Conservation (phyloP, 2,329 filamentous ascomycete species). For the Sporothrix humicola region DNA sequence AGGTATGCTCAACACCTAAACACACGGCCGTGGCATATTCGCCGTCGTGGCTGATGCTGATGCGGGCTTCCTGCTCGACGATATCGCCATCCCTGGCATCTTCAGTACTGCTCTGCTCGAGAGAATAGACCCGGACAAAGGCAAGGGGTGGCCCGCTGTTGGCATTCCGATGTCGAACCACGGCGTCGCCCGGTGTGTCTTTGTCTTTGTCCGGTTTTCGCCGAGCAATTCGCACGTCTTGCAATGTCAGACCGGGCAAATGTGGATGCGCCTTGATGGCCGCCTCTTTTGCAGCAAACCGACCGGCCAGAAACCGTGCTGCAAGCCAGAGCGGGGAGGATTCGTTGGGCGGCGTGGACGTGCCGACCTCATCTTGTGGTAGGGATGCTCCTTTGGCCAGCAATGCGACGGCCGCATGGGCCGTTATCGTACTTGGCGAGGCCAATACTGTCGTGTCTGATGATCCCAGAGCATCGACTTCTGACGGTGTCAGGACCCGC, state of each 20-base stretch:
- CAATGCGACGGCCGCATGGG: constrained; percentile 29
- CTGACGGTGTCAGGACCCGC: constrained; percentile 54
- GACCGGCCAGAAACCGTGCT: constrained; percentile 52
- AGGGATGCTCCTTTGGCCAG: constrained; percentile 15
- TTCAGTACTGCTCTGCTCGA: not conserved
- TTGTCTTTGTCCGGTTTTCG: not conserved
- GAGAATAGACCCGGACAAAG: constrained; percentile 44
- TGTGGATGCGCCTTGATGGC: constrained; percentile 72
- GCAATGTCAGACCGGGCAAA: constrained; percentile 61
- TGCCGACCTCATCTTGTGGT: not conserved
- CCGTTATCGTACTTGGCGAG: not conserved
- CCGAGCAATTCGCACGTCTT: constrained; percentile 59
- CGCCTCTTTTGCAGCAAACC: constrained; percentile 76
- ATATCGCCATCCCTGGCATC: not conserved
- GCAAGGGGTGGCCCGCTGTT: constrained; percentile 52
- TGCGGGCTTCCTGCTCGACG: constrained; percentile 62
- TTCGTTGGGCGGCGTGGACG: too few species aligned
- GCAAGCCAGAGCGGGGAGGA: constrained; percentile 46
- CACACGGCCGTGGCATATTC: constrained; percentile 78
- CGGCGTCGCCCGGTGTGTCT: not conserved
- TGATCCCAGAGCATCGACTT: constrained; percentile 39
- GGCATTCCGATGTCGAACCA: constrained; percentile 8
- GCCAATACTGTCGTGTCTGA: not conserved
- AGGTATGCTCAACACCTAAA: constrained; percentile 51
- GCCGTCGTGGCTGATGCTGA: constrained; percentile 88